A percentile compares a stretch with the other conserved stretches of the same genome.
phyloP scores from a whole-genome alignment of 805 yeast species.

The Jamesozyma hellenica region DNA sequence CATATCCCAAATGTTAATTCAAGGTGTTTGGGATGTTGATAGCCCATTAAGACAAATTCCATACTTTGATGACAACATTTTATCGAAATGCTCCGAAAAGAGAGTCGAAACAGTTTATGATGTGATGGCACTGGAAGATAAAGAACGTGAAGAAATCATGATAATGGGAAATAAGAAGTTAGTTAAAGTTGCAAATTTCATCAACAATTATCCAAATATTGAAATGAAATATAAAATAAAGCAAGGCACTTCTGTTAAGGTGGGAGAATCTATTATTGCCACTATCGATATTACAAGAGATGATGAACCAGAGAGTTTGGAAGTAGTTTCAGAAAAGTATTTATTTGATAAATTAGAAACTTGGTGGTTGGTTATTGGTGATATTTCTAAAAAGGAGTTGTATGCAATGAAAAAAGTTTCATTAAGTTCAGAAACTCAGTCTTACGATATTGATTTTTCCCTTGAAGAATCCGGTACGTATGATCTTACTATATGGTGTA shows the following conservation, averaged over 20 bases:
- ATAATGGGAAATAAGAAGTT: slow-evolving; percentile 43
- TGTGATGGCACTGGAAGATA: slow-evolving; percentile 66
- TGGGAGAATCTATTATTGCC: slow-evolving; percentile 40
- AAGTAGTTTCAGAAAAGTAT: slow-evolving; percentile 48
- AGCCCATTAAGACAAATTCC: slow-evolving; percentile 78
- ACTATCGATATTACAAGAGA: slow-evolving; percentile 51
- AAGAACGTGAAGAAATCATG: slow-evolving; percentile 52
- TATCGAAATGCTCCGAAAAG: slow-evolving; percentile 44
- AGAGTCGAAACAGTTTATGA: slow-evolving; percentile 69
- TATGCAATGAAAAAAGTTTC: slow-evolving; percentile 63
- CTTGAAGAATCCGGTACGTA: slow-evolving; percentile 55
- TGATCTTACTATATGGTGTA: slow-evolving; percentile 63
- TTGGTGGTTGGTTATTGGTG: slow-evolving; percentile 89
- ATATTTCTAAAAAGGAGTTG: slow-evolving; percentile 45
- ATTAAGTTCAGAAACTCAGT: slow-evolving; percentile 43
- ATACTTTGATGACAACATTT: slow-evolving; percentile 37
- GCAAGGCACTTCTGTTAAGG: slow-evolving; percentile 32
- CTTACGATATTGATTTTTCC: slow-evolving; percentile 43
- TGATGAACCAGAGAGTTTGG: slow-evolving; percentile 63
- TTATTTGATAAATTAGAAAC: slow-evolving; percentile 46
- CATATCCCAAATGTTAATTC: slow-evolving; percentile 76
- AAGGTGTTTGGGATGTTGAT: slow-evolving; percentile 77
- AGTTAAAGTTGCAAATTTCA: slow-evolving; percentile 70
- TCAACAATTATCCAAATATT: slow-evolving; percentile 80
- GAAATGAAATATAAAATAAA: slow-evolving; percentile 53